Percentiles rank a stretch among this genome's conserved stretches.
phyloP scores from a whole-genome alignment of 352 stramenopile genomes.

The Achlya hypogyna region DNA sequence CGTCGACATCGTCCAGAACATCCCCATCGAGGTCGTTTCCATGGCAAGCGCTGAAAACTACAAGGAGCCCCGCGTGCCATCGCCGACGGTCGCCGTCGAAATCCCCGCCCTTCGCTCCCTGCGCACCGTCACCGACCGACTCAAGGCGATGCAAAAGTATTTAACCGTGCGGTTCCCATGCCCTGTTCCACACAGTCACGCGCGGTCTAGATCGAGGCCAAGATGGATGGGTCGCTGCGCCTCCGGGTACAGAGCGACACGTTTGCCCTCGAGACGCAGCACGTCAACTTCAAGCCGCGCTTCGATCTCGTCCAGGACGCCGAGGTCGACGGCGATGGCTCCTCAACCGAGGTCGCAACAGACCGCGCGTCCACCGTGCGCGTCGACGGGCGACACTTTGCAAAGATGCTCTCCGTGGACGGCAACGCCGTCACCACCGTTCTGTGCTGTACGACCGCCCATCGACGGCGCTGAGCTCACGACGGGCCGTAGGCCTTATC shows the following conservation, averaged over 20 bases:
- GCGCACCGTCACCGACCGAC: conserved; percentile 57
- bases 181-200: neutral
- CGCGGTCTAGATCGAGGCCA: conserved; percentile 40
- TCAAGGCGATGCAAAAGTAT: conserved; percentile 65
- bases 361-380: conserved; percentile 44
- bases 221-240: conserved; percentile 50
- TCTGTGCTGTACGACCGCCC: conserved; percentile 45
- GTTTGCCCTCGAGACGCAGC: conserved; percentile 66
- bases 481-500: conserved; percentile 38
- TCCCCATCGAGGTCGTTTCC: conserved; percentile 68
- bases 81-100: conserved; percentile 70
- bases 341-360: conserved; percentile 7
- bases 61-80: conserved; percentile 60
- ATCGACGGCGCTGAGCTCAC: neutral
- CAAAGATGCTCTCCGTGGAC: conserved; percentile 66
- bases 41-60: conserved; percentile 69
- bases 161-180: conserved; percentile 27
- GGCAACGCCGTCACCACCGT: conserved; percentile 57
- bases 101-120: conserved; percentile 60
- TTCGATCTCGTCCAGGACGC: conserved; percentile 57
- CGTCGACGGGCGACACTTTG: conserved; percentile 67
- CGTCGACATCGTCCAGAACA: conserved; percentile 80
- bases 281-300: conserved; percentile 60
- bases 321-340: conserved; percentile 28
- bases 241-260: conserved; percentile 61